phyloP scores from a whole-genome alignment of 208 protist genomes.

The Leptomonas seymouri region DNA sequence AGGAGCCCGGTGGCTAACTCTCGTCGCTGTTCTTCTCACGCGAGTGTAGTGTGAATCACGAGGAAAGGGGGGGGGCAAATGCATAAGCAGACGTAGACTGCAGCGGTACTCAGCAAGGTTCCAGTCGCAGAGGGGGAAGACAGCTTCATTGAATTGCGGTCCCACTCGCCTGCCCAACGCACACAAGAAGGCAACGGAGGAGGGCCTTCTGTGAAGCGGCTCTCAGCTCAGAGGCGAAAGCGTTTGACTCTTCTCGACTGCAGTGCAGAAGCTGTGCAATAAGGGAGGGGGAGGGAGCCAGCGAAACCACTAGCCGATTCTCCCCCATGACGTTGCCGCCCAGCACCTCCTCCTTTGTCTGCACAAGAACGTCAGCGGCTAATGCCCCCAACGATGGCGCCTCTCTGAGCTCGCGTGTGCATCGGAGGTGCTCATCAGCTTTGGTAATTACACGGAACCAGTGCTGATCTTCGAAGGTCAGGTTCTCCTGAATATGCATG shows the following conservation, averaged over 20 bases:
- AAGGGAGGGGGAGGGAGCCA: slow-evolving; percentile 21
- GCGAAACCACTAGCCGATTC: slow-evolving; percentile 15
- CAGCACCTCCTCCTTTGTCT: not conserved
- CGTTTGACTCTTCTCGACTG: not conserved
- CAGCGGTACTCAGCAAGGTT: no score
- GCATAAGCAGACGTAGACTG: no score
- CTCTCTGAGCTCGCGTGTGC: not conserved
- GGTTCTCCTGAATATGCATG: slow-evolving; percentile 31
- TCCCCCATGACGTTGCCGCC: slow-evolving; percentile 13
- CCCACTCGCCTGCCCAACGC: not conserved
- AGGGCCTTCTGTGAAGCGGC: slow-evolving; percentile 8
- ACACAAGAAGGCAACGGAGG: slow-evolving; percentile 9
- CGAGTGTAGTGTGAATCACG: no score
- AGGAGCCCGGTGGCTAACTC: no score
- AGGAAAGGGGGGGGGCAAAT: no score
- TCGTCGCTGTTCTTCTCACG: no score
- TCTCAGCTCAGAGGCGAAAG: slow-evolving; percentile 11
- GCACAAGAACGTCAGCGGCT: slow-evolving; percentile 3
- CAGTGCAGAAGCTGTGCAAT: slow-evolving; percentile 16
- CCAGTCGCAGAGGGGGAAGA: not conserved
- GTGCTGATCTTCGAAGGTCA: slow-evolving; percentile 28
- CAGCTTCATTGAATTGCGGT: not conserved
- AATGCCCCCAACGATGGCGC: not conserved
- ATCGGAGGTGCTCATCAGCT: slow-evolving; percentile 46
- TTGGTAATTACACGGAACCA: slow-evolving; percentile 55